phyloP scores from a whole-genome alignment of 2,329 filamentous ascomycete genomes.

The Triangularia setosa region DNA sequence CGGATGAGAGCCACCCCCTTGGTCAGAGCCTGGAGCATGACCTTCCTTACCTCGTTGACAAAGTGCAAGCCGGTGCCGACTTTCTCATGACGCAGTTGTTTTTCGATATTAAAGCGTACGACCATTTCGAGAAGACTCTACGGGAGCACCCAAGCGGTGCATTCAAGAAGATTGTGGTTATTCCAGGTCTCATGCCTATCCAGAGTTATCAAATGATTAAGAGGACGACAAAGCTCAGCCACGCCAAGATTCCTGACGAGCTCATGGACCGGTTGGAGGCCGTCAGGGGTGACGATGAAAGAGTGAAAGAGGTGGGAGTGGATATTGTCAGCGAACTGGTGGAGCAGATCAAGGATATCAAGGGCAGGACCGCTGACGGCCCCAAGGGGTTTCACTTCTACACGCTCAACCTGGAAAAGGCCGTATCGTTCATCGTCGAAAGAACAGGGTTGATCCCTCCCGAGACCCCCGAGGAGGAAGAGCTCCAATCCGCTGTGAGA shows the following conservation, averaged over 20 bases:
- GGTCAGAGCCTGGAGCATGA: conserved; percentile 71
- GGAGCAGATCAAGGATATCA: conserved; percentile 65
- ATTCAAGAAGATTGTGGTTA: conserved; percentile 84
- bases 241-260: conserved; percentile 71
- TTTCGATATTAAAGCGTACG: conserved; percentile 83
- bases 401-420: conserved; percentile 93
- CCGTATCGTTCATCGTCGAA: conserved; percentile 89
- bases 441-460: conserved; percentile 75
- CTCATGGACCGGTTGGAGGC: conserved; percentile 67
- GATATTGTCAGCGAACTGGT: conserved; percentile 83
- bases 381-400: conserved; percentile 93
- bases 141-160: conserved; percentile 76
- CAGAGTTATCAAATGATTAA: conserved; percentile 96
- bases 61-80: conserved; percentile 85
- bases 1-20: conserved; percentile 78
- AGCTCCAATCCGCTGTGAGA: conserved; percentile 39
- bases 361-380: conserved; percentile 47
- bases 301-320: conserved; percentile 74
- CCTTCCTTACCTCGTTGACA: conserved; percentile 83
- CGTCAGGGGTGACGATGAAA: conserved; percentile 75
- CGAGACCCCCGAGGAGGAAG: conserved; percentile 40
- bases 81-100: conserved; percentile 99
- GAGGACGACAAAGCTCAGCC: conserved; percentile 88
- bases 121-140: conserved; percentile 71
- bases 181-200: conserved; percentile 95